Conservation (phyloP, 768 basidiomycete species). For the Boletus patriciae region DNA sequence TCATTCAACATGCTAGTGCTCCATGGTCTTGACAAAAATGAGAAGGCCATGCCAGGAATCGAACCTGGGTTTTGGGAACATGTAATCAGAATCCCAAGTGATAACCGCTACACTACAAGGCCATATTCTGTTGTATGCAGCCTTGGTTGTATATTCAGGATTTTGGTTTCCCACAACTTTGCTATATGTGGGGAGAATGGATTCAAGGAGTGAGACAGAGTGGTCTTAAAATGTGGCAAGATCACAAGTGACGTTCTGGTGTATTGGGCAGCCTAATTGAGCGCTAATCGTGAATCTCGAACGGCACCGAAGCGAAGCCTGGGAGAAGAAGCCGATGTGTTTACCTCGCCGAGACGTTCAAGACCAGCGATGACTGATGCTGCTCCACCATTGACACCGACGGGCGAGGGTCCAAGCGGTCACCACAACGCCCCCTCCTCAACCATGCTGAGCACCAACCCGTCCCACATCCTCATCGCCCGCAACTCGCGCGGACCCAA, state of each 20-base stretch:
- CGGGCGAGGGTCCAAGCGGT: neutral
- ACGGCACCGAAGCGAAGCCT: neutral
- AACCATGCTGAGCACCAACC: slow-evolving; percentile 45
- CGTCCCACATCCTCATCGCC: slow-evolving; percentile 86
- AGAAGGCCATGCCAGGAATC: slow-evolving; percentile 21
- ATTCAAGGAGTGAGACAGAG: no score
- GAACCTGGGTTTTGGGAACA: slow-evolving; percentile 31
- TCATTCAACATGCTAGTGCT: no score
- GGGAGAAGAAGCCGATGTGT: neutral
- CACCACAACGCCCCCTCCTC: no score
- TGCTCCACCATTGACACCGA: neutral
- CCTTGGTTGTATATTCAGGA: no score
- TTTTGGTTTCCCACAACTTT: no score
- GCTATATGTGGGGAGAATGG: no score
- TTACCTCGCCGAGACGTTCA: neutral
- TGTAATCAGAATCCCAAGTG: slow-evolving; percentile 38
- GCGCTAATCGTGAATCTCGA: neutral
- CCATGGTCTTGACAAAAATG: no score
- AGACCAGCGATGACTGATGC: neutral
- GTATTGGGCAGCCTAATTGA: neutral
- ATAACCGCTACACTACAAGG: slow-evolving; percentile 40
- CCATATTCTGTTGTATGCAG: neutral
- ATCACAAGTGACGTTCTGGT: no score
- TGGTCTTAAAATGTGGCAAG: no score
- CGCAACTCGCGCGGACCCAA: slow-evolving; percentile 76